Conservation (phyloP, 345 rosid species). For the Salix exigua region DNA sequence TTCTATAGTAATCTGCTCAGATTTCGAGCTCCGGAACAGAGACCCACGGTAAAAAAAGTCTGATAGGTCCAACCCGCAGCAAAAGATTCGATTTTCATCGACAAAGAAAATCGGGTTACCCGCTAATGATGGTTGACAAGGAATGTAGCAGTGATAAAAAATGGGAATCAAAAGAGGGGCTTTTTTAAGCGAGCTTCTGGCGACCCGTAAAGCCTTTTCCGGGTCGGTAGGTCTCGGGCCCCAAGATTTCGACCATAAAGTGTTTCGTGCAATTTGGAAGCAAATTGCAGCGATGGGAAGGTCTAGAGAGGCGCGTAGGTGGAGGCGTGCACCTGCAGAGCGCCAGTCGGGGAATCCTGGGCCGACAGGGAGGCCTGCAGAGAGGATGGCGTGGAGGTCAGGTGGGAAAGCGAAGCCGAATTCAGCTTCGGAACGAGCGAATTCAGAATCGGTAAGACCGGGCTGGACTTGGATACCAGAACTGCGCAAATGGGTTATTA, state of each 20-base stretch:
- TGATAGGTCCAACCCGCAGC: slow-evolving; percentile 92
- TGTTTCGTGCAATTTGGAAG: slow-evolving; percentile 80
- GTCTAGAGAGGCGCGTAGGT: slow-evolving; percentile 74
- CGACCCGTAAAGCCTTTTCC: slow-evolving; percentile 75
- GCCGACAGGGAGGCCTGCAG: slow-evolving; percentile 82
- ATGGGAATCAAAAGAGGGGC: slow-evolving; percentile 90
- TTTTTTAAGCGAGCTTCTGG: slow-evolving; percentile 76
- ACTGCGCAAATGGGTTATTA: slow-evolving; percentile 57
- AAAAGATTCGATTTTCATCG: slow-evolving; percentile 81
- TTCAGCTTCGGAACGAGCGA: slow-evolving; percentile 84
- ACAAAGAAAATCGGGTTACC: slow-evolving; percentile 96
- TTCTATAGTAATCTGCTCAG: slow-evolving; percentile 39
- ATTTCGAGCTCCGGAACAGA: slow-evolving; percentile 46
- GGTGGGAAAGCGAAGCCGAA: slow-evolving; percentile 92
- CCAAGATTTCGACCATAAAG: slow-evolving; percentile 90
- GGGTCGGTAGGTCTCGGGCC: slow-evolving; percentile 82
- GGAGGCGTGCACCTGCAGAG: slow-evolving; percentile 64
- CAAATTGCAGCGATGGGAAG: slow-evolving; percentile 89
- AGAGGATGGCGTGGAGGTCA: slow-evolving; percentile 79
- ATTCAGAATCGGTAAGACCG: slow-evolving; percentile 79
- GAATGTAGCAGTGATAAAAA: slow-evolving; percentile 87
- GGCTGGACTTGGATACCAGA: slow-evolving; percentile 75
- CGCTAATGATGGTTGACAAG: slow-evolving; percentile 77
- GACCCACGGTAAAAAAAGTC: slow-evolving; percentile 87
- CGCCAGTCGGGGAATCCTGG: slow-evolving; percentile 98